phyloP scores from a whole-genome alignment of 805 yeast genomes.

The Schizosaccharomyces octosporus region DNA sequence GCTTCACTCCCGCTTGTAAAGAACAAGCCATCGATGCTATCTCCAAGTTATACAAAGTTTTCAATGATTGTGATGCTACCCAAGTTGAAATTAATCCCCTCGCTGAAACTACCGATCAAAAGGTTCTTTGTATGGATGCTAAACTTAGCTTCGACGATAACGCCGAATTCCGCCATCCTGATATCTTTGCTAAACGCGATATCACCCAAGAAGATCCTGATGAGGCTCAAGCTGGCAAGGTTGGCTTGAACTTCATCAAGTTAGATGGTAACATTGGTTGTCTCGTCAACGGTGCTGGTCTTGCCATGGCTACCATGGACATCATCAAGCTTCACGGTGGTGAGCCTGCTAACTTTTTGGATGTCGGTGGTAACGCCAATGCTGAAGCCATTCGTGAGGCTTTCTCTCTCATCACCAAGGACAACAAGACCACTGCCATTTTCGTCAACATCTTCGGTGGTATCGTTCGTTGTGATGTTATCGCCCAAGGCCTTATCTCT shows the following conservation, averaged over 20 bases:
- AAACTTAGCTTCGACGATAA: conserved; percentile 95
- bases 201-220: conserved; percentile 92
- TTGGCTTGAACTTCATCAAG: conserved; percentile 85
- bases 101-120: conserved; percentile 72
- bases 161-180: conserved; percentile 83
- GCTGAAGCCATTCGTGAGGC: conserved; percentile 96
- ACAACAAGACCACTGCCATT: conserved; percentile 73
- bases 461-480: conserved; percentile 96
- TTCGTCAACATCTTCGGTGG: conserved; percentile 98
- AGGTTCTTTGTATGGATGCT: conserved; percentile 95
- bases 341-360: conserved; percentile 95
- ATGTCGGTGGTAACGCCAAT: conserved; percentile 99
- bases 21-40: conserved; percentile 74
- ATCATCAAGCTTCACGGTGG: conserved; percentile 96
- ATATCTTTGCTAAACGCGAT: conserved; percentile 92
- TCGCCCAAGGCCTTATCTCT: conserved; percentile 88
- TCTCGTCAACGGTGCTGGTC: conserved; percentile 97
- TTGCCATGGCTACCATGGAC: conserved; percentile 99
- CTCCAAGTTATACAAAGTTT: conserved; percentile 68
- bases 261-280: conserved; percentile 97
- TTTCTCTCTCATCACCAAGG: conserved; percentile 74
- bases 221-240: conserved; percentile 76
- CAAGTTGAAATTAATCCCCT: conserved; percentile 97
- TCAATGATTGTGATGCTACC: conserved; percentile 79
- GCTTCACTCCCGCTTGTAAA: conserved; percentile 53